A percentile compares a stretch with the other conserved stretches of the same genome.
Conservation (phyloP, 345 rosid genomes). For the Arabidopsis suecica region DNA sequence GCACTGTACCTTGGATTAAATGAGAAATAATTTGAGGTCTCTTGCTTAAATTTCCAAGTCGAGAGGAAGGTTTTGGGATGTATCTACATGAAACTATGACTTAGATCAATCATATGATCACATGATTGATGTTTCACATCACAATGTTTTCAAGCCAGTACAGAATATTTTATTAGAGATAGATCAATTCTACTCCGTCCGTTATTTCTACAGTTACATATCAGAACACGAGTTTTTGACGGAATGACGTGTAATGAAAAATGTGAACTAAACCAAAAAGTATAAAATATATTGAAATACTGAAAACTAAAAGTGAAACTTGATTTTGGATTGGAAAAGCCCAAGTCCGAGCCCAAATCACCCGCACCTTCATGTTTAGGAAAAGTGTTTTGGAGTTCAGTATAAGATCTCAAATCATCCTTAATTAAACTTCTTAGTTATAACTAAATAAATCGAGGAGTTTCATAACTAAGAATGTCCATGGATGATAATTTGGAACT, state of each 20-base stretch:
- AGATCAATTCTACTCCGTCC: no score
- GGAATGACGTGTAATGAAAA: constrained; percentile 1
- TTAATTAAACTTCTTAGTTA: neutral
- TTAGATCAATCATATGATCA: neutral
- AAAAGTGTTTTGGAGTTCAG: neutral
- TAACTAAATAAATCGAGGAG: neutral
- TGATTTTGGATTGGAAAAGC: constrained; percentile 20
- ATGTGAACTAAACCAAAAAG: neutral
- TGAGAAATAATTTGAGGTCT: neutral
- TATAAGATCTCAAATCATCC: neutral
- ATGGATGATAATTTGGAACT: neutral
- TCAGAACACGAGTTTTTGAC: neutral
- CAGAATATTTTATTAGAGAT: no score
- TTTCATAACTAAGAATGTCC: neutral
- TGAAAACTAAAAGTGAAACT: neutral
- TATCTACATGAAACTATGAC: constrained; percentile 7
- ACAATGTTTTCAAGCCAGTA: neutral
- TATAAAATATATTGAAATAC: neutral
- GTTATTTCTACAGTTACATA: neutral
- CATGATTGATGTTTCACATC: neutral
- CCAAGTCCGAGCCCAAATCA: constrained; percentile 22
- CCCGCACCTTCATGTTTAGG: neutral
- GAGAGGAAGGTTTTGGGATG: neutral
- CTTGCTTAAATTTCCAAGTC: neutral
- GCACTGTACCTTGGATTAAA: neutral